Evolutionary conservation across 176 grass and related monocot species (phyloP).

Genomic region (Cocos nucifera): DNA sequence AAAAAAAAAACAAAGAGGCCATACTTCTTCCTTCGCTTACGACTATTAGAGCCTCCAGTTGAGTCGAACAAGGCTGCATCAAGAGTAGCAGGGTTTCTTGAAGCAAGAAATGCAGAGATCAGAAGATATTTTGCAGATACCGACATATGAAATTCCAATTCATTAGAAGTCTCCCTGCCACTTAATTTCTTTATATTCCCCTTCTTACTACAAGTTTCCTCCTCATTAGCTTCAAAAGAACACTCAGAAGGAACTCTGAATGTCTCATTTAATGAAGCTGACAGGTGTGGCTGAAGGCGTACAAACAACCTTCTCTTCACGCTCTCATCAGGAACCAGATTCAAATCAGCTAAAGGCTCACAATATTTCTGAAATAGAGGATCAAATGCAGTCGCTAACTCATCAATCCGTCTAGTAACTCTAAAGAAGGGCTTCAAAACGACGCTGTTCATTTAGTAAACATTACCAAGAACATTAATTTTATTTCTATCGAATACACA

Average conservation of each 20-base stretch:
- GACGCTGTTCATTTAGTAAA: slow-evolving; percentile 27
- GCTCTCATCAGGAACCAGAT: slow-evolving; percentile 43
- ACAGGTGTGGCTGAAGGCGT: slow-evolving; percentile 62
- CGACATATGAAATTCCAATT: slow-evolving; percentile 91
- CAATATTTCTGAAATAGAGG: slow-evolving; percentile 83
- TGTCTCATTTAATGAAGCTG: slow-evolving; percentile 64
- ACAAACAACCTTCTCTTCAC: slow-evolving; percentile 72
- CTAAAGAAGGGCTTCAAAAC: slow-evolving; percentile 63
- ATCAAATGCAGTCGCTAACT: slow-evolving; percentile 43
- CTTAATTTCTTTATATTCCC: slow-evolving; percentile 31
- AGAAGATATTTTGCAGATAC: slow-evolving; percentile 78
- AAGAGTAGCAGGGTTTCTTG: slow-evolving; percentile 74
- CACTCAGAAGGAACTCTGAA: slow-evolving; percentile 49
- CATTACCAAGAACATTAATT: slow-evolving; percentile 9
- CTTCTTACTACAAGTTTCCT: slow-evolving; percentile 24
- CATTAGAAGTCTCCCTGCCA: slow-evolving; percentile 28
- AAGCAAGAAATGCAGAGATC: slow-evolving; percentile 84
- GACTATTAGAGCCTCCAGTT: slow-evolving; percentile 55
- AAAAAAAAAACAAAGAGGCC: not conserved
- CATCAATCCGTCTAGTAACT: slow-evolving; percentile 68
- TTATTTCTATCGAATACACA: too few relatives aligned
- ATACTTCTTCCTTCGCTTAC: slow-evolving; percentile 80
- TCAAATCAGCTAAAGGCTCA: slow-evolving; percentile 58
- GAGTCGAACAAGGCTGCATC: slow-evolving; percentile 92
- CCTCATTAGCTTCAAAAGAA: slow-evolving; percentile 27